A percentile compares a stretch with the other conserved stretches of the same genome.
These are phyloP conservation scores for Hypoxylon sp. DNA, from an alignment of 2,329 filamentous ascomycete species.

Conservation along the genomic window DNA sequence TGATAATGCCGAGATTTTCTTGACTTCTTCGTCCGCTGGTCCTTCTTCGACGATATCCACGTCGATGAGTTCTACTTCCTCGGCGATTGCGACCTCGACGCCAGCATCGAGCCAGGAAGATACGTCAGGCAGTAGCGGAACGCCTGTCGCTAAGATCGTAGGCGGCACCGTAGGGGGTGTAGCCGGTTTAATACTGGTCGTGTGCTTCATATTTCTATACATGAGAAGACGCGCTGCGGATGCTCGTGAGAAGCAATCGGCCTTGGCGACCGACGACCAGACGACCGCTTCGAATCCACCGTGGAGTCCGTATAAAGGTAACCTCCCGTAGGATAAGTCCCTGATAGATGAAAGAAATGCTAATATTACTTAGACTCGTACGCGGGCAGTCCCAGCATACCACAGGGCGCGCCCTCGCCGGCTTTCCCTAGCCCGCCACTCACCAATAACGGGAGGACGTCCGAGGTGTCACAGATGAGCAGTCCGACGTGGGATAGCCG, in stretches of 20 bases:
- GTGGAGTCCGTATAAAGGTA: constrained; percentile 39
- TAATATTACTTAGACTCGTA: constrained; percentile 25
- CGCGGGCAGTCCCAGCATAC: constrained; percentile 3
- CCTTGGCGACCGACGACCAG: neutral
- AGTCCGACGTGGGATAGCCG: constrained; percentile 9
- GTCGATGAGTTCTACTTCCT: neutral
- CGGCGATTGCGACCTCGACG: constrained; percentile 3
- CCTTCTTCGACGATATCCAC: constrained; percentile 11
- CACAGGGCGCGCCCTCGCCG: constrained; percentile 3
- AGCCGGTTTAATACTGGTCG: constrained; percentile 18
- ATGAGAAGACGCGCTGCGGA: constrained; percentile 6
- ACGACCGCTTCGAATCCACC: constrained; percentile 13
- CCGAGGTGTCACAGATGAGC: constrained; percentile 3
- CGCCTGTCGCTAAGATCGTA: constrained; percentile 25
- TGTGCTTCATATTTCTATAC: constrained; percentile 25
- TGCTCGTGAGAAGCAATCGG: neutral
- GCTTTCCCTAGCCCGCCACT: neutral
- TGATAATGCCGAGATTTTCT: constrained; percentile 21
- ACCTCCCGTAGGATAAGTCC: neutral
- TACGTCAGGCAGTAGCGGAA: neutral
- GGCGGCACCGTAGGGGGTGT: constrained; percentile 33
- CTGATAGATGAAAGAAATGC: neutral
- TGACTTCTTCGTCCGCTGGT: constrained; percentile 8
- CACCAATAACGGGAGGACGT: constrained; percentile 5
- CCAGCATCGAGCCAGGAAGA: neutral